Evolutionary conservation across 352 stramenopile genomes (phyloP), one percentile per base, ranked within the genome.

Genomic region (Phytopythium litorale): DNA sequence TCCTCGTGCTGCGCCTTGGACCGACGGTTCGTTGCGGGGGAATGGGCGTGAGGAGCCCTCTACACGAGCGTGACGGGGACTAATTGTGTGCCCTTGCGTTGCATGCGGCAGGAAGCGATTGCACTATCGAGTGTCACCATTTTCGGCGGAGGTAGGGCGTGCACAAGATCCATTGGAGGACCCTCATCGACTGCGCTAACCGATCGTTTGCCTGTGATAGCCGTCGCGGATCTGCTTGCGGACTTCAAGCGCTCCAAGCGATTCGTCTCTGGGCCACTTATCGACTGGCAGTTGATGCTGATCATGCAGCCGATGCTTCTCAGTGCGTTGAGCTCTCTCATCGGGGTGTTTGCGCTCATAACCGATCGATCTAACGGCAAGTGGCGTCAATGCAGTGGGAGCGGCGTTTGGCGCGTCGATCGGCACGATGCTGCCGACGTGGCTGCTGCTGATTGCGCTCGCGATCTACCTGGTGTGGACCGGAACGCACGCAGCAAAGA

Each of bases 231-330:
- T 21, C 55, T 60, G 23, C n/a, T 60, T 3, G 55, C 42, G 0
- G 40, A 60, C 23, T 50, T 60, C 55, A 60, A 60, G 18, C 55
- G 55, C 15, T 60, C 55, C 13, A 60, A 60, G 55, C 38, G 55
- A 2, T 52, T 38, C 40, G 25, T 60, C 4, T 51, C 55, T 5
- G 55, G 84, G 32, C 86, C 92, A 19, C 68, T 98, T 11, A 87
- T 98, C 19, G 90, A 98, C 74, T 98, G 94, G 94, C 91, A 98
- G 71, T 72, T 98, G 19, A 96, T 98, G 49, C 50, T 98, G 18
- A 75, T 97, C 6, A 98, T 98, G 92, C 91, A 98, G 73, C 94
- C 94, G 13, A 79, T 96, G 67, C 53, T 80, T 56, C 60, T 80
- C 11, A 73, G 72, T 79, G 71, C 54, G 67, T 52, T 13, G 4